phyloP scores from a whole-genome alignment of 345 rosid genomes.

The Melaleuca alternifolia region DNA sequence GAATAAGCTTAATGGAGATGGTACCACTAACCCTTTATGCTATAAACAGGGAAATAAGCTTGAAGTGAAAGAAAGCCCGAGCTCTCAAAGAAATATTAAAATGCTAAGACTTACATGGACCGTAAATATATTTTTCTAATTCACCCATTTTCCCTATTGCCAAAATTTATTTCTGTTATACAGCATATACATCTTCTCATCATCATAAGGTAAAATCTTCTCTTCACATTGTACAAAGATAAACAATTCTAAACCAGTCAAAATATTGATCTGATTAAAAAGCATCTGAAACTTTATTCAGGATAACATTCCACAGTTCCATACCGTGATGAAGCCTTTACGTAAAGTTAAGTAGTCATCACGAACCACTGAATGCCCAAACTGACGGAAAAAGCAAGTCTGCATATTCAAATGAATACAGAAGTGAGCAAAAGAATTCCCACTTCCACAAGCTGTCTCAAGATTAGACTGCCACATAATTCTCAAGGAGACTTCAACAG shows the following conservation, averaged over 20 bases:
- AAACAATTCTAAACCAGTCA: neutral
- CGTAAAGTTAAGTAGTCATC: constrained; percentile 84
- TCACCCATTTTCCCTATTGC: neutral
- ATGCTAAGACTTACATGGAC: neutral
- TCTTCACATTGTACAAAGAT: neutral
- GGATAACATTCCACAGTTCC: neutral
- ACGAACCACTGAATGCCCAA: constrained; percentile 79
- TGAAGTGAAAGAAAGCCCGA: neutral
- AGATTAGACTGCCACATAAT: neutral
- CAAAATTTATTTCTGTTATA: neutral
- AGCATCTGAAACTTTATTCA: neutral
- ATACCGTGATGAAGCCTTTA: constrained; percentile 75
- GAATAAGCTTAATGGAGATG: neutral
- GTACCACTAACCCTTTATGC: neutral
- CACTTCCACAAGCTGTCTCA: neutral
- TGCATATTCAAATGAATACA: constrained; percentile 21
- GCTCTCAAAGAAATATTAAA: neutral
- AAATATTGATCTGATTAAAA: neutral
- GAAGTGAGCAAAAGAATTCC: neutral
- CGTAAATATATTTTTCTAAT: neutral
- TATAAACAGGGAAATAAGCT: neutral
- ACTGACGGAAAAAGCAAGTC: constrained; percentile 91
- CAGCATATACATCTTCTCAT: neutral
- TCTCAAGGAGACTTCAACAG: neutral
- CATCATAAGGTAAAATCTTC: neutral